A percentile compares a stretch with the other conserved stretches of the same genome.
Conservation (phyloP, 2,329 filamentous ascomycete species). For the Blastomyces emzantsi region DNA sequence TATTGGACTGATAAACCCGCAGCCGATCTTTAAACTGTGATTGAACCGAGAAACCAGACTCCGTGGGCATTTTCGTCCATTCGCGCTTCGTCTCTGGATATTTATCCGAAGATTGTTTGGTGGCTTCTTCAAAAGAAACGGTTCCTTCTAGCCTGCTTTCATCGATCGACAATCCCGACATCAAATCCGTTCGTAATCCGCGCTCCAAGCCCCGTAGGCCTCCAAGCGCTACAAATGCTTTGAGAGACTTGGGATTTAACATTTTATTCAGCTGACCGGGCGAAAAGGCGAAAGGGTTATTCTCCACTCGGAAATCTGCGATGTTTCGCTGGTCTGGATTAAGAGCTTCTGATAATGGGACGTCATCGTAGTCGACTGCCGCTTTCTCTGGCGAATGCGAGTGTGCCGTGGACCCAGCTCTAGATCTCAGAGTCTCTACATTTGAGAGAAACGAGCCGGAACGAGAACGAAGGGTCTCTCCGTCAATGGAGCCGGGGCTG, state of each 20-base stretch:
- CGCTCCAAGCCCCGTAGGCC: conserved; percentile 69
- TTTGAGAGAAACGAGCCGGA: conserved; percentile 34
- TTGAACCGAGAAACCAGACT: conserved; percentile 10
- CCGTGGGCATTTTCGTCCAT: conserved; percentile 13
- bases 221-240: conserved; percentile 72
- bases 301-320: conserved; percentile 61
- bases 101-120: conserved; percentile 20
- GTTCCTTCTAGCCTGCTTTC: conserved; percentile 57
- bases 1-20: conserved; percentile 52
- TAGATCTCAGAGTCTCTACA: conserved; percentile 27
- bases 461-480: conserved; percentile 37
- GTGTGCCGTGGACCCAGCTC: conserved; percentile 27
- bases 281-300: conserved; percentile 79
- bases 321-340: conserved; percentile 68
- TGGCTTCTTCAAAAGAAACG: conserved; percentile 65
- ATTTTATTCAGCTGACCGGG: conserved; percentile 73
- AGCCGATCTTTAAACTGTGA: conserved; percentile 47
- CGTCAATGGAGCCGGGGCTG: conserved; percentile 26
- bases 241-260: conserved; percentile 78
- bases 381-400: conserved; percentile 18
- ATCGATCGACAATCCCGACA: conserved; percentile 65
- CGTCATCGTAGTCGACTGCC: conserved; percentile 27
- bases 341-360: conserved; percentile 49
- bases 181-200: conserved; percentile 64
- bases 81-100: conserved; percentile 13